A percentile compares a stretch with the other conserved stretches of the same genome.
These are phyloP conservation scores for Fistulinella prunicolor DNA, from an alignment of 768 basidiomycete genomes.

Conservation along the genomic window DNA sequence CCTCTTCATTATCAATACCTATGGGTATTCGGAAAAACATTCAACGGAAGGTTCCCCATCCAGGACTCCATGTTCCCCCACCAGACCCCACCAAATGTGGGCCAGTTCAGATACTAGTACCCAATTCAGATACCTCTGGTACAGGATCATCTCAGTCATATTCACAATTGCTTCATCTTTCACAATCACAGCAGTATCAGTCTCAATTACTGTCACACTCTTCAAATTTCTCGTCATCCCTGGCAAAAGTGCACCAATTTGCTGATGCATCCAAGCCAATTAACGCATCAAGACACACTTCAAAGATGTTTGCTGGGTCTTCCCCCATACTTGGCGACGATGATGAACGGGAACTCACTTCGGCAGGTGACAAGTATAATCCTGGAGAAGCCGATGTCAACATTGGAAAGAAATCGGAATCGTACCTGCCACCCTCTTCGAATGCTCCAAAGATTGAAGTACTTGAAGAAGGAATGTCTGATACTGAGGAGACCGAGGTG, in stretches of 20 bases:
- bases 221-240: constrained; percentile 15
- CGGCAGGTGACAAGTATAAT: not conserved
- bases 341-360: not conserved
- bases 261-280: constrained; percentile 21
- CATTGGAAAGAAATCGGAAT: not conserved
- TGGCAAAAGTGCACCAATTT: constrained; percentile 22
- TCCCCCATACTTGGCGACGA: not conserved
- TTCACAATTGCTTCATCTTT: constrained; percentile 25
- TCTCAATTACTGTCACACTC: constrained; percentile 6
- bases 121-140: constrained; percentile 53
- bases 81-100: constrained; percentile 31
- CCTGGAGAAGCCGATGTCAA: not conserved
- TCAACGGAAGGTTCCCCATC: constrained; percentile 47
- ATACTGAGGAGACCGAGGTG: constrained; percentile 10
- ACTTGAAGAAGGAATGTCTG: constrained; percentile 12
- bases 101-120: constrained; percentile 46
- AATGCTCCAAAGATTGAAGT: constrained; percentile 10
- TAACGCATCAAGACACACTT: not conserved
- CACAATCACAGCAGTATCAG: constrained; percentile 33
- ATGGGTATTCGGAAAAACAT: constrained; percentile 25
- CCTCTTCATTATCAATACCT: constrained; percentile 5
- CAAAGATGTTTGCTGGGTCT: constrained; percentile 6
- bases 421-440: not conserved
- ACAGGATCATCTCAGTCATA: constrained; percentile 34
- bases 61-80: constrained; percentile 33